A percentile compares a stretch with the other conserved stretches of the same genome.
Evolutionary conservation across 345 rosid genomes (phyloP).

Genomic region (Turnera subulata): DNA sequence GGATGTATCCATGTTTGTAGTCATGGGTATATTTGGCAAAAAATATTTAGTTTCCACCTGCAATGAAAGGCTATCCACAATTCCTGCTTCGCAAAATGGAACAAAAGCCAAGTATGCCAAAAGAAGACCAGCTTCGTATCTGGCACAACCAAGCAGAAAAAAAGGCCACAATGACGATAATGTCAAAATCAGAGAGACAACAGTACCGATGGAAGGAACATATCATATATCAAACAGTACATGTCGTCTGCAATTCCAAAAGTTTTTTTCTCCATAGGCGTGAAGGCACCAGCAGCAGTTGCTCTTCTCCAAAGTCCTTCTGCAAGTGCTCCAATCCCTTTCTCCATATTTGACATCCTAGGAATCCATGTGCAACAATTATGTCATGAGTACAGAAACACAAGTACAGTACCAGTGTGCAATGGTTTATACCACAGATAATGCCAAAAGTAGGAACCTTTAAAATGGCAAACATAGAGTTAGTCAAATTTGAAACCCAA

Average conservation of each 20-base stretch:
- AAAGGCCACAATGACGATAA: neutral
- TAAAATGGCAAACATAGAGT: no score
- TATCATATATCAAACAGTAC: slow-evolving; percentile 33
- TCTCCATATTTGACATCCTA: slow-evolving; percentile 56
- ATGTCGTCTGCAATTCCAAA: slow-evolving; percentile 97
- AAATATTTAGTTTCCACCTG: no score
- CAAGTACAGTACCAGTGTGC: no score
- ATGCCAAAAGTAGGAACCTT: no score
- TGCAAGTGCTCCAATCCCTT: slow-evolving; percentile 49
- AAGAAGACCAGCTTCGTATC: slow-evolving; percentile 95
- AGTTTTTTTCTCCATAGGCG: slow-evolving; percentile 71
- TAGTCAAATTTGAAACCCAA: no score
- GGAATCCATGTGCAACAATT: slow-evolving; percentile 7
- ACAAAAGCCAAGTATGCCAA: slow-evolving; percentile 90
- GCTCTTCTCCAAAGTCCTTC: slow-evolving; percentile 95
- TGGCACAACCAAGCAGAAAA: slow-evolving; percentile 24
- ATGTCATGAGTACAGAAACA: no score
- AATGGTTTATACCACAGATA: no score
- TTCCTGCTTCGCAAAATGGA: slow-evolving; percentile 87
- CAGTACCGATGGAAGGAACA: neutral
- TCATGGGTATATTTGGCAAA: no score
- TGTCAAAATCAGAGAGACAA: neutral
- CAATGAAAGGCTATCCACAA: slow-evolving; percentile 79
- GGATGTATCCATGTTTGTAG: no score
- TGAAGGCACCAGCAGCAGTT: slow-evolving; percentile 66